Percentiles rank a stretch among this genome's conserved stretches.
Evolutionary conservation across 2,329 filamentous ascomycete species (phyloP).

Genomic region (Amesomyces nigricolor): DNA sequence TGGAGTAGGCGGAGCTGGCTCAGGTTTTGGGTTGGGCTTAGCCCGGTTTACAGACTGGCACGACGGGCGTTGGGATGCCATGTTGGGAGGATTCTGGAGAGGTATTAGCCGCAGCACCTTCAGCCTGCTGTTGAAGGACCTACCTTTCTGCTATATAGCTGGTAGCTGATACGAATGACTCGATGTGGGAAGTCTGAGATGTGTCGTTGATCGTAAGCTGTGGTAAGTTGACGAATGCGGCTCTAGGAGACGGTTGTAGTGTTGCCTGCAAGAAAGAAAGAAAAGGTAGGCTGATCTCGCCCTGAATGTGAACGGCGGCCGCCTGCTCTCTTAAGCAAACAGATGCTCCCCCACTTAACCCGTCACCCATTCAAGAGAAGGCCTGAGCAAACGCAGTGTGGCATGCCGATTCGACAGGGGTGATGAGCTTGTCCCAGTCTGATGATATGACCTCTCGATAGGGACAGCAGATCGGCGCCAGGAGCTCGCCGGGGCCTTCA

Average conservation of each 20-base stretch:
- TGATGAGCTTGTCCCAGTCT: neutral
- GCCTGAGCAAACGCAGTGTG: neutral
- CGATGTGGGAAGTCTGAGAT: too few relatives aligned
- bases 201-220: too few relatives aligned
- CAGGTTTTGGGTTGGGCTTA: conserved; percentile 24
- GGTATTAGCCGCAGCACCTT: neutral
- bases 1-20: conserved; percentile 24
- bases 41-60: conserved; percentile 1
- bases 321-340: too few relatives aligned
- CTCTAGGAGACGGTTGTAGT: too few relatives aligned
- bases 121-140: too few relatives aligned
- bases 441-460: conserved; percentile 16
- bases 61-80: conserved; percentile 6
- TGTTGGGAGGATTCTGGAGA: neutral
- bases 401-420: conserved; percentile 4
- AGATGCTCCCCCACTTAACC: neutral
- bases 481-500: conserved; percentile 20
- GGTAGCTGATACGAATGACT: neutral
- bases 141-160: neutral
- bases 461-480: conserved; percentile 10
- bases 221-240: too few relatives aligned
- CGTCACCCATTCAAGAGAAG: neutral
- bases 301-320: too few relatives aligned
- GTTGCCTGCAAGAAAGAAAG: too few relatives aligned
- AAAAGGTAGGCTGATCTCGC: too few relatives aligned